Evolutionary conservation across 23 red algal genomes (phyloP), one percentile per base, ranked within the genome.

Genomic region (Gracilaria vermiculophylla): DNA sequence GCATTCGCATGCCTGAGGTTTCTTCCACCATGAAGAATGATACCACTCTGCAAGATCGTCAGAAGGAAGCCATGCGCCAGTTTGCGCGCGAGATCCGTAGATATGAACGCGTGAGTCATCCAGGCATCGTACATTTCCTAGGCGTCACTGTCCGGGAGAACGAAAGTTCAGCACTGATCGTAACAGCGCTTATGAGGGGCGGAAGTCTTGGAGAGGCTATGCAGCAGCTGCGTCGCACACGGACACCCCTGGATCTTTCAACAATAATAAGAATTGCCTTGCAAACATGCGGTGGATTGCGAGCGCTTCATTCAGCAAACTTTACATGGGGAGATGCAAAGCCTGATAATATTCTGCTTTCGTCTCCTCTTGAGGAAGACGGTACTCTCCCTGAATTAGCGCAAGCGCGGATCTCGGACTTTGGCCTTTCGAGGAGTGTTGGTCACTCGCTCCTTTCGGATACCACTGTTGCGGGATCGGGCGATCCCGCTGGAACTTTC

Each of bases 261-360:
- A 53, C 57, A n/a, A 20, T 81, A 25, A 35, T 84, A 20, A 57
- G 89, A 23, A 83, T 92, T 54, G 39, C 62, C 15, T 76, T 82
- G 44, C 89, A 84, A 45, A 65, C 76, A 61, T 69, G 61, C 33
- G 58, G 61, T 13, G 89, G 89, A n/a, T 69, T 92, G 52, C 37
- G 69, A 40, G 77, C 77, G 19, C 52, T 92, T 49, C 89, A 92
- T 64, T 60, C 54, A 9, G 43, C 61, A 36, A 53, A 69, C 45
- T 92, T 25, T 28, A 76, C 77, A 9, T 82, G 78, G 77, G 89
- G 89, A 25, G 89, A 92, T 62, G 77, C 69, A 20, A 92, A 92
- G 25, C 80, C 89, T 0, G 57, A 77, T 9, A 92, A 92, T 51
- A 82, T 92, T 67, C 54, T 92, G 35, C 66, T 92, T 6, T 82